Evolutionary conservation across 2,329 filamentous ascomycete genomes (phyloP).

Genomic region (Colletotrichum filicis): DNA sequence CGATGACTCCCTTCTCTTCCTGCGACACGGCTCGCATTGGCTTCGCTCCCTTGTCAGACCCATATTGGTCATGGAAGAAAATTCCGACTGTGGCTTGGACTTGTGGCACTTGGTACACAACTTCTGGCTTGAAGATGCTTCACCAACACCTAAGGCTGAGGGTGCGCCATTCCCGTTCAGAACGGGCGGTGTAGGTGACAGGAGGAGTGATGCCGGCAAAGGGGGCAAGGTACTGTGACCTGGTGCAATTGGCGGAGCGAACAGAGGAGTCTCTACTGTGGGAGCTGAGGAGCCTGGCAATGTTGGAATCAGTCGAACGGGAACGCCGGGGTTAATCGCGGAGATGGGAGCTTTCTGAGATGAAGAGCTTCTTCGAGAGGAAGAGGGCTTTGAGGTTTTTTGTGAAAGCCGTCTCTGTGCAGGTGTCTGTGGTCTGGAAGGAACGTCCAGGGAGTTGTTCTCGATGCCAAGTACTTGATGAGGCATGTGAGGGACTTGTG

Average conservation of each 20-base stretch:
- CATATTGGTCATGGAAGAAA: background rate
- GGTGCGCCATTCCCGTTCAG: background rate
- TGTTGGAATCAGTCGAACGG: background rate
- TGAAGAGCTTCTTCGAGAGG: background rate
- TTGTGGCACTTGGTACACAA: constrained; percentile 12
- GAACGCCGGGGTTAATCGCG: background rate
- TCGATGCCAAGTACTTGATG: background rate
- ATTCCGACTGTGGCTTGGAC: background rate
- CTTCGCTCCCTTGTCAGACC: background rate
- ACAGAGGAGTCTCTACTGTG: background rate
- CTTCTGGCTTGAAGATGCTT: background rate
- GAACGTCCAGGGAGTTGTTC: background rate
- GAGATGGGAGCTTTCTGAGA: background rate
- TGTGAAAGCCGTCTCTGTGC: background rate
- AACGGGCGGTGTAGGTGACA: background rate
- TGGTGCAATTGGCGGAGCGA: no score
- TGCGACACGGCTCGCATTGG: constrained; percentile 6
- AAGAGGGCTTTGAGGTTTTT: background rate
- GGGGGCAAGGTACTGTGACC: background rate
- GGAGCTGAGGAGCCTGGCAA: background rate
- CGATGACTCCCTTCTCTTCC: constrained; percentile 1
- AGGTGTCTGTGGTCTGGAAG: background rate
- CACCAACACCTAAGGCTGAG: background rate
- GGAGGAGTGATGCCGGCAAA: background rate
- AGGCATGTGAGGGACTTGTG: background rate